Evolutionary conservation across 805 yeast genomes (phyloP).

Genomic region (Sugiyamaella qingdaonensis): DNA sequence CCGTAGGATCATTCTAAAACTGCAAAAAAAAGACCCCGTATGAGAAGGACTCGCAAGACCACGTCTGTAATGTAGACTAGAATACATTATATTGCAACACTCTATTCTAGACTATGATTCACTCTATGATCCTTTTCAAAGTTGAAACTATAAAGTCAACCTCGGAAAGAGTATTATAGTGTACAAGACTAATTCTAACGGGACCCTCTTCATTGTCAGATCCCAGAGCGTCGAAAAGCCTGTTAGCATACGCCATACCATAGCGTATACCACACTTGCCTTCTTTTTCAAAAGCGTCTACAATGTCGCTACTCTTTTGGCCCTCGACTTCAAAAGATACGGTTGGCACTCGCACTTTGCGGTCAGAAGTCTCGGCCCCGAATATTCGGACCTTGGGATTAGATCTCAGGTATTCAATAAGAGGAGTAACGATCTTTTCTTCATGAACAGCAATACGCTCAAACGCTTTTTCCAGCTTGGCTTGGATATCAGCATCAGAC

Average conservation of each 20-base stretch:
- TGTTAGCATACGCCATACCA: background rate
- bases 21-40: too few relatives aligned
- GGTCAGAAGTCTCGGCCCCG: background rate
- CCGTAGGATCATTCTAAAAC: too few relatives aligned
- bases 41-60: too few relatives aligned
- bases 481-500: background rate
- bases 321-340: background rate
- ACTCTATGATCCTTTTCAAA: background rate
- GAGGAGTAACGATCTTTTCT: background rate
- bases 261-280: background rate
- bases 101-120: background rate
- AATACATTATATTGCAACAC: too few relatives aligned
- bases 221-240: background rate
- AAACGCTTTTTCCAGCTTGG: background rate
- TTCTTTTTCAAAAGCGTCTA: conserved; percentile 2
- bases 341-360: background rate
- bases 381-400: background rate
- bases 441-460: background rate
- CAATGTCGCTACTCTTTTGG: background rate
- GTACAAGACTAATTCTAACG: background rate
- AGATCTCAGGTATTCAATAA: background rate
- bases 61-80: too few relatives aligned
- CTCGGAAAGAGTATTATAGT: background rate
- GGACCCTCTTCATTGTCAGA: background rate
- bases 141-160: background rate